Evolutionary conservation across 345 rosid species (phyloP), one percentile per base, ranked within the genome.

Genomic region (Cardamine occulta): DNA sequence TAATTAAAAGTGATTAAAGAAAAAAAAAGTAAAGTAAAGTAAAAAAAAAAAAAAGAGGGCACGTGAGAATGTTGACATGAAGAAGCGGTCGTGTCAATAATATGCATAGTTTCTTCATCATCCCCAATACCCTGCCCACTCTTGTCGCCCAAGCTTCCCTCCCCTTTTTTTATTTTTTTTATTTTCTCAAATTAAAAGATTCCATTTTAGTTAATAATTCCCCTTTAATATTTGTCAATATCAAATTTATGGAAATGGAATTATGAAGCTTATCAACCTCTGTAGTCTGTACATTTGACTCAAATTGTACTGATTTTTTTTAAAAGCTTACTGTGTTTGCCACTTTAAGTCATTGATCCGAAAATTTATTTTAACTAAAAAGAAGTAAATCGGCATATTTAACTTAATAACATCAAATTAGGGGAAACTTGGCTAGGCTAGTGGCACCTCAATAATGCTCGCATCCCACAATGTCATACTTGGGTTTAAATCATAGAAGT

Each of bases 41-140:
- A 11, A 28, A 7, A n/a, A n/a, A 11, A n/a, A 18, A 15, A 3
- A n/a, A 23, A 4, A 6, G 24, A 34, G n/a, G 34, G 57, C 72
- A 77, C 76, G 71, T 76, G 80, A 63, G 80, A 70, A 64, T 64
- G 77, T 77, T 71, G 76, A 64, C 76, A 71, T 64, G 54, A 28
- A 54, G 71, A 29, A 45, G 61, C 66, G 52, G 72, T 71, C 76
- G 67, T 70, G 71, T 56, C 58, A 72, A 34, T 19, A 11, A 1
- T 13, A 14, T 63, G 40, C 68, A n/a, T 54, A 26, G 71, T 63
- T 54, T 32, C 49, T 54, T 62, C 70, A 39, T 42, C 63, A 11
- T 29, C 70, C 71, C 71, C 80, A 70, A 77, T 15, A 55, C 53
- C 55, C 64, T 68, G 13, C 32, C 32, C 70, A 70, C 54, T 56